phyloP scores from a whole-genome alignment of 2,329 filamentous ascomycete genomes.

The Aureobasidium subglaciale region DNA sequence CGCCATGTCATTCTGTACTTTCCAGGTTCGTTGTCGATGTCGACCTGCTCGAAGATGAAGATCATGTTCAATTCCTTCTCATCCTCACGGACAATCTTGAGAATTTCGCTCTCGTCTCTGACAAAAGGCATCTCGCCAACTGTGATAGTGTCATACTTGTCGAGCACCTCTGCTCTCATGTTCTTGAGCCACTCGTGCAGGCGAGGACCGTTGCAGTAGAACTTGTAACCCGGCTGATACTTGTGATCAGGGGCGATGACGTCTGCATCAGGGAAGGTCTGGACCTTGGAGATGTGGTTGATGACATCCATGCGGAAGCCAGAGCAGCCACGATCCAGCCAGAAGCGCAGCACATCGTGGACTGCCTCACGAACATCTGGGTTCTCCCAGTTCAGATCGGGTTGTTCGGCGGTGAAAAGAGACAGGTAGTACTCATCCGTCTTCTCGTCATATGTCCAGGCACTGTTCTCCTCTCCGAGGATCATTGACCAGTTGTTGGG shows the following conservation, averaged over 20 bases:
- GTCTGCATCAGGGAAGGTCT: conserved; percentile 36
- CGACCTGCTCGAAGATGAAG: conserved; percentile 42
- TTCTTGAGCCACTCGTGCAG: conserved; percentile 52
- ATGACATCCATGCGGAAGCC: conserved; percentile 45
- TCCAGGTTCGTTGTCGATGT: conserved; percentile 30
- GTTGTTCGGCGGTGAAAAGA: conserved; percentile 41
- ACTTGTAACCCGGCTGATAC: conserved; percentile 43
- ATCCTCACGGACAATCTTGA: conserved; percentile 36
- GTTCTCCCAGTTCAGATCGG: conserved; percentile 45
- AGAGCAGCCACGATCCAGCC: conserved; percentile 40
- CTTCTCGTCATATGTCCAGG: conserved; percentile 41
- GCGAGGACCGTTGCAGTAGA: conserved; percentile 51
- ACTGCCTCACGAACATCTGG: conserved; percentile 38
- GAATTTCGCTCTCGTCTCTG: conserved; percentile 36
- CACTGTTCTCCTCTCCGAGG: conserved; percentile 29
- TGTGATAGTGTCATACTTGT: conserved; percentile 52
- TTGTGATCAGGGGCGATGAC: conserved; percentile 34
- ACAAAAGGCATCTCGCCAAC: conserved; percentile 56
- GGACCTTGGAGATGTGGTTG: conserved; percentile 42
- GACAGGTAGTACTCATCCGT: conserved; percentile 42
- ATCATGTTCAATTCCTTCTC: conserved; percentile 42
- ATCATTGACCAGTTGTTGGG: conserved; percentile 49
- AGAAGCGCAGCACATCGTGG: conserved; percentile 41
- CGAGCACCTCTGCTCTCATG: conserved; percentile 44
- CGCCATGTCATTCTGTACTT: conserved; percentile 30